Percentiles rank a stretch among this genome's conserved stretches.
phyloP scores from a whole-genome alignment of 176 grass and related monocot species.

The Raddia distichophylla region DNA sequence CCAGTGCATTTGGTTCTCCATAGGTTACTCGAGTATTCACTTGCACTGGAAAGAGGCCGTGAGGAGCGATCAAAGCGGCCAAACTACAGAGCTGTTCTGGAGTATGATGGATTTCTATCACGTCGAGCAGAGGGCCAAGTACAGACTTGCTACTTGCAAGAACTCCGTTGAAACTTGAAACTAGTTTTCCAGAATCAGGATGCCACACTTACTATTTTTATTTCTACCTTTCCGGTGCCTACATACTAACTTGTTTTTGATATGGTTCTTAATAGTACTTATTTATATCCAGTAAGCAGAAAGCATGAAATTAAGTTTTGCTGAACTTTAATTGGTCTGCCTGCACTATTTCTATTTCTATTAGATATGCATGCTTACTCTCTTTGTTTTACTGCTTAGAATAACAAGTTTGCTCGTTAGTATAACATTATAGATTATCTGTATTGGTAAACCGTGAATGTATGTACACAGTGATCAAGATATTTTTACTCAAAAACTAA shows the following conservation, averaged over 20 bases:
- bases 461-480: constrained; percentile 1
- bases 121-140: constrained; percentile 68
- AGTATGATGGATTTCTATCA: constrained; percentile 75
- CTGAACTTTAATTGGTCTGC: constrained; percentile 20
- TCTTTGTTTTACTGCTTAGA: constrained; percentile 34
- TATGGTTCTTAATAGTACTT: background rate
- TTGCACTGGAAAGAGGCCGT: constrained; percentile 56
- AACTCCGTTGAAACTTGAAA: background rate
- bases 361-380: background rate
- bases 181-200: constrained; percentile 5
- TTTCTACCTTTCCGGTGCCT: constrained; percentile 24
- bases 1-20: constrained; percentile 25
- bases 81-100: constrained; percentile 81
- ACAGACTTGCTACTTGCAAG: constrained; percentile 5
- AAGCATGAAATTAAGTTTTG: constrained; percentile 9
- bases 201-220: background rate
- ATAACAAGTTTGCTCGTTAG: constrained; percentile 14
- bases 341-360: background rate
- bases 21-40: constrained; percentile 82
- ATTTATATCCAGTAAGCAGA: constrained; percentile 27
- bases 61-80: constrained; percentile 77
- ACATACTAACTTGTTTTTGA: constrained; percentile 6
- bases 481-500: constrained; percentile 2
- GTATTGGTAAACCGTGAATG: constrained; percentile 10
- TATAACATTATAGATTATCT: constrained; percentile 19